phyloP scores from a whole-genome alignment of 1,284 basidiomycete species.

The Pseudozyma thailandica region DNA sequence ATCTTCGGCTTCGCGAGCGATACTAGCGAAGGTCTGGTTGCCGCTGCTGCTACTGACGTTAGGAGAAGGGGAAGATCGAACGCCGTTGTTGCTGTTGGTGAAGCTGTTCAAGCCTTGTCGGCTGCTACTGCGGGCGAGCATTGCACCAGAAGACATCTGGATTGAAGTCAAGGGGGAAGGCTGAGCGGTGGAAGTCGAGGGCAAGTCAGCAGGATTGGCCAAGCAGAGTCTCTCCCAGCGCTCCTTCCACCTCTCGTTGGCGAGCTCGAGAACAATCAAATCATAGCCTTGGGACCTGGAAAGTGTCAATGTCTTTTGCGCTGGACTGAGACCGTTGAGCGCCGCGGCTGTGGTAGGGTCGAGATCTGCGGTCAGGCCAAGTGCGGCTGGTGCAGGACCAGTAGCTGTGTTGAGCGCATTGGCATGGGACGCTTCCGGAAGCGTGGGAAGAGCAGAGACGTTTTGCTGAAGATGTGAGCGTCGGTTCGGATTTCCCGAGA shows the following conservation, averaged over 20 bases:
- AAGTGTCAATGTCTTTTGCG: conserved; percentile 36
- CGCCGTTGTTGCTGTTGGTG: conserved; percentile 8
- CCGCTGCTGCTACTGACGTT: conserved; percentile 11
- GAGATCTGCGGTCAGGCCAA: conserved; percentile 42
- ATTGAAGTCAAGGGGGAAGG: conserved; percentile 19
- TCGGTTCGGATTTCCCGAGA: conserved; percentile 43
- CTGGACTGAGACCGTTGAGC: conserved; percentile 53
- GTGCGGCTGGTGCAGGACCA: conserved; percentile 50
- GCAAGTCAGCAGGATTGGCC: conserved; percentile 59
- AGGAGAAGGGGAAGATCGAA: conserved; percentile 24
- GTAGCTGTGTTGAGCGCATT: conserved; percentile 60
- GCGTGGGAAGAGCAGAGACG: conserved; percentile 51
- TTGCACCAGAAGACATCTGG: conserved; percentile 20
- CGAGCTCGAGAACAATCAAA: conserved; percentile 81
- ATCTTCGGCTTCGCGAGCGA: conserved; percentile 77
- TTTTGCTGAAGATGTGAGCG: conserved; percentile 46
- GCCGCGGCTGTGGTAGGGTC: conserved; percentile 46
- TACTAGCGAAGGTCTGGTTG: conserved; percentile 16
- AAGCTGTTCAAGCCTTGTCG: conserved; percentile 43
- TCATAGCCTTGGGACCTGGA: conserved; percentile 70
- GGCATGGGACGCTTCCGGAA: conserved; percentile 62
- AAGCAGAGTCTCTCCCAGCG: conserved; percentile 91
- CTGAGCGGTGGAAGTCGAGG: conserved; percentile 11
- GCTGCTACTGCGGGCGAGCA: conserved; percentile 54
- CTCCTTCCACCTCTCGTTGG: conserved; percentile 84